Conservation (phyloP, 2,329 filamentous ascomycete genomes). For the Diplodia seriata region DNA sequence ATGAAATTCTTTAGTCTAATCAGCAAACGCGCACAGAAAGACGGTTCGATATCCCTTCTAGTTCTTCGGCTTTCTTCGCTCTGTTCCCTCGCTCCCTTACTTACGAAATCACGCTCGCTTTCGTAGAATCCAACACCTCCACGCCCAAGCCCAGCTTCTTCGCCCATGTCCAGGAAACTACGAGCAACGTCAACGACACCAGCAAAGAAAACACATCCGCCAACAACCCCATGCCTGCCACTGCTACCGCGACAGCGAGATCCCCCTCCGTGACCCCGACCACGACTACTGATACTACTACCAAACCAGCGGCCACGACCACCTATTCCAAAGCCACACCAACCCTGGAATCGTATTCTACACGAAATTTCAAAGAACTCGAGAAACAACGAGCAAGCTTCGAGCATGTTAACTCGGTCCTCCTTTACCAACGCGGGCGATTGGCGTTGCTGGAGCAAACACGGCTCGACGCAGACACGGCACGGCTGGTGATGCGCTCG, state of each 20-base stretch:
- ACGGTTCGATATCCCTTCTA: too few species aligned
- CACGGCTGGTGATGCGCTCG: not conserved
- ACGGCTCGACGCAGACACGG: not conserved
- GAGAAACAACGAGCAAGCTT: not conserved
- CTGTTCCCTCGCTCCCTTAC: not conserved
- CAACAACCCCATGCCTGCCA: too few species aligned
- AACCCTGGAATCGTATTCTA: too few species aligned
- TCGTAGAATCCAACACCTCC: not conserved
- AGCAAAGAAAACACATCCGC: too few species aligned
- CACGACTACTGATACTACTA: too few species aligned
- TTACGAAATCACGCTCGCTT: not conserved
- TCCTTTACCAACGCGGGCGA: not conserved
- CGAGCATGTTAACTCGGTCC: not conserved
- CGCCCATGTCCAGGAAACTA: too few species aligned
- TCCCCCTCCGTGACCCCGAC: too few species aligned
- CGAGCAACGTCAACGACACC: too few species aligned
- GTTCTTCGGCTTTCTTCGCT: too few species aligned
- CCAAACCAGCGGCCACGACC: not conserved
- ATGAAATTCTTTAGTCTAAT: too few species aligned
- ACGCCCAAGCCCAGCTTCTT: not conserved
- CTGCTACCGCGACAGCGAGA: too few species aligned
- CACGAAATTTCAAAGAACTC: not conserved
- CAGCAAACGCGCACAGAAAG: too few species aligned
- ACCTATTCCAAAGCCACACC: not conserved
- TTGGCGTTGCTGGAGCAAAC: not conserved